Conservation (phyloP, 495 filamentous ascomycete species). For the Xylaria cubensis region DNA sequence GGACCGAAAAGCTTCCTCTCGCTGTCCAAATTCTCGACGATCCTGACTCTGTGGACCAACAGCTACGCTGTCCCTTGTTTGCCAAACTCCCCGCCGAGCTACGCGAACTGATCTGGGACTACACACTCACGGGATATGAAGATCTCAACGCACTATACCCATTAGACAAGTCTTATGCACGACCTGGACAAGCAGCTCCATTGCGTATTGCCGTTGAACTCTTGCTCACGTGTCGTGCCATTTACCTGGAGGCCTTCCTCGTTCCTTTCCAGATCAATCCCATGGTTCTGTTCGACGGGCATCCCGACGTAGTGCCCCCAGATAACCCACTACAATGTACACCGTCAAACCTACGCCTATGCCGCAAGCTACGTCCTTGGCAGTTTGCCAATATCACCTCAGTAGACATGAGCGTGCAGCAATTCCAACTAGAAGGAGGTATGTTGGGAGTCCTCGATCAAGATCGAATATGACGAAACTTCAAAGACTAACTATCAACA, state of each 20-base stretch:
- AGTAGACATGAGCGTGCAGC: slow-evolving; percentile 34
- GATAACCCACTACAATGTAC: slow-evolving; percentile 28
- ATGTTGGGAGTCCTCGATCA: slow-evolving; percentile 19
- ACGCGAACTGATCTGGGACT: slow-evolving; percentile 38
- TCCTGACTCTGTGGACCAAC: slow-evolving; percentile 27
- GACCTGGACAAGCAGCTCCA: slow-evolving; percentile 36
- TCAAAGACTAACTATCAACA: not conserved
- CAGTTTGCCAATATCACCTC: slow-evolving; percentile 40
- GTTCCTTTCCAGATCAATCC: slow-evolving; percentile 39
- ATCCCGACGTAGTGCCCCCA: slow-evolving; percentile 29
- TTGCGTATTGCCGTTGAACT: slow-evolving; percentile 31
- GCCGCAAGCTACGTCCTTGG: slow-evolving; percentile 34
- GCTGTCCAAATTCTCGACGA: slow-evolving; percentile 33
- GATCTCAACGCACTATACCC: slow-evolving; percentile 31
- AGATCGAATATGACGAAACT: too few species aligned
- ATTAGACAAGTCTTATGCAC: slow-evolving; percentile 20
- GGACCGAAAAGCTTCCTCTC: slow-evolving; percentile 31
- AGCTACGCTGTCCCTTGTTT: slow-evolving; percentile 31
- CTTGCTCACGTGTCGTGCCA: slow-evolving; percentile 36
- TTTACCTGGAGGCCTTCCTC: slow-evolving; percentile 40
- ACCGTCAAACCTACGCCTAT: slow-evolving; percentile 8
- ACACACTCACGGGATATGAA: slow-evolving; percentile 36
- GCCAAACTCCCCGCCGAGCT: slow-evolving; percentile 37
- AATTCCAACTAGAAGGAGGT: slow-evolving; percentile 39
- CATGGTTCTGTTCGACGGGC: slow-evolving; percentile 34